Percentiles rank a stretch among this genome's conserved stretches.
Evolutionary conservation across 768 basidiomycete species (phyloP).

Genomic region (Russula compacta): DNA sequence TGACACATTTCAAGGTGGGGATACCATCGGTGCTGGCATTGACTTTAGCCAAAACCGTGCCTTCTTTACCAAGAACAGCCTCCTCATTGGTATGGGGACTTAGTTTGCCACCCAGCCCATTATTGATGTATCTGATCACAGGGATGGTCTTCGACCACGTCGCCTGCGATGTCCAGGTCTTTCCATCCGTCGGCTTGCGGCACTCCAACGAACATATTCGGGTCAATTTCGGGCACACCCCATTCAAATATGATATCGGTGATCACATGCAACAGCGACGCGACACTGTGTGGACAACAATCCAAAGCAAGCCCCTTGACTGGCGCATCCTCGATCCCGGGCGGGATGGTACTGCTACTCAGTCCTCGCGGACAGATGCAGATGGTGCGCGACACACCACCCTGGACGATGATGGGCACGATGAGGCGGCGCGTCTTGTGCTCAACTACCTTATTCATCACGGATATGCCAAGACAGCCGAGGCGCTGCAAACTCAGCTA

Average conservation of each 20-base stretch:
- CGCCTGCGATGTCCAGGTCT: conserved; percentile 56
- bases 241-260: conserved; percentile 88
- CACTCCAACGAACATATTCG: conserved; percentile 68
- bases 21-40: conserved; percentile 86
- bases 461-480: conserved; percentile 67
- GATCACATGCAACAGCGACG: conserved; percentile 69
- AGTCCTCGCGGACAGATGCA: conserved; percentile 23
- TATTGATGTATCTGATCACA: conserved; percentile 24
- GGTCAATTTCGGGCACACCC: conserved; percentile 81
- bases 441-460: conserved; percentile 76
- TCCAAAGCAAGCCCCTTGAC: conserved; percentile 49
- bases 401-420: conserved; percentile 28
- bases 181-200: conserved; percentile 84
- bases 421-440: conserved; percentile 57
- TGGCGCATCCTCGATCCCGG: conserved; percentile 29
- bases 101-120: neutral
- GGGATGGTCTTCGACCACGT: conserved; percentile 67
- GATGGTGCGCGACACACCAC: conserved; percentile 38
- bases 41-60: conserved; percentile 74
- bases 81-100: conserved; percentile 44
- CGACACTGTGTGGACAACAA: conserved; percentile 55
- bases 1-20: conserved; percentile 48
- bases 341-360: neutral
- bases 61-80: conserved; percentile 89
- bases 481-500: conserved; percentile 50